phyloP scores from a whole-genome alignment of 2,329 filamentous ascomycete genomes.

The Leptographium galeiforme region DNA sequence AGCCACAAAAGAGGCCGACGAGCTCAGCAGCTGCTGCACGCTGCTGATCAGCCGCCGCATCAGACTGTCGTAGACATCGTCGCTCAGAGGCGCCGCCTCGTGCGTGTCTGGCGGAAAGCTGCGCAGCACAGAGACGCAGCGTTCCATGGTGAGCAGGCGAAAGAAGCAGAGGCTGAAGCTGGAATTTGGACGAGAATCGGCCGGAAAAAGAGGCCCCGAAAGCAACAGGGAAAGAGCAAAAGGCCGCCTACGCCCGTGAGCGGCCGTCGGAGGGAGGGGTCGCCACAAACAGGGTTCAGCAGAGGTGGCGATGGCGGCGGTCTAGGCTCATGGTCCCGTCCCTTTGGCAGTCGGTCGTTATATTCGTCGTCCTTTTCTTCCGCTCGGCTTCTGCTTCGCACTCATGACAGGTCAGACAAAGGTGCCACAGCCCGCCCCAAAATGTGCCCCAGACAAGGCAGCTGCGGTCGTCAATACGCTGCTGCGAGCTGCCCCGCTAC shows the following conservation, averaged over 20 bases:
- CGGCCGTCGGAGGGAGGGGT: background rate
- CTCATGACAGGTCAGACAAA: background rate
- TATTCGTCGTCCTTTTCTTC: background rate
- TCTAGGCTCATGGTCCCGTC: background rate
- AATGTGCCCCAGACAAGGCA: background rate
- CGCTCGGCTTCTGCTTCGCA: background rate
- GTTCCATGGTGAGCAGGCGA: too few relatives aligned
- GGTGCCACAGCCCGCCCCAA: background rate
- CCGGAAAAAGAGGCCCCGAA: background rate
- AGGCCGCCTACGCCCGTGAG: background rate
- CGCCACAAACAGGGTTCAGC: background rate
- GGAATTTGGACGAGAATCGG: background rate
- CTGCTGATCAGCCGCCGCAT: conserved; percentile 24
- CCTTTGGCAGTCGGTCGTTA: background rate
- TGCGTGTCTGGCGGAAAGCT: conserved; percentile 25
- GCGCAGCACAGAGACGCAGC: conserved; percentile 23
- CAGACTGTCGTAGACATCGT: conserved; percentile 26
- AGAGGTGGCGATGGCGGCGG: background rate
- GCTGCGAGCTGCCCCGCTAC: background rate
- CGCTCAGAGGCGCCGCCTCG: conserved; percentile 9
- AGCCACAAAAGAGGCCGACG: conserved; percentile 18
- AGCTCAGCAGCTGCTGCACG: conserved; percentile 24
- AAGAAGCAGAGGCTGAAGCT: too few relatives aligned
- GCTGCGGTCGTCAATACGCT: background rate
- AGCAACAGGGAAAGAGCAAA: background rate